Evolutionary conservation across 176 grass and related monocot genomes (phyloP).

Genomic region (Eremochloa ophiuroides): DNA sequence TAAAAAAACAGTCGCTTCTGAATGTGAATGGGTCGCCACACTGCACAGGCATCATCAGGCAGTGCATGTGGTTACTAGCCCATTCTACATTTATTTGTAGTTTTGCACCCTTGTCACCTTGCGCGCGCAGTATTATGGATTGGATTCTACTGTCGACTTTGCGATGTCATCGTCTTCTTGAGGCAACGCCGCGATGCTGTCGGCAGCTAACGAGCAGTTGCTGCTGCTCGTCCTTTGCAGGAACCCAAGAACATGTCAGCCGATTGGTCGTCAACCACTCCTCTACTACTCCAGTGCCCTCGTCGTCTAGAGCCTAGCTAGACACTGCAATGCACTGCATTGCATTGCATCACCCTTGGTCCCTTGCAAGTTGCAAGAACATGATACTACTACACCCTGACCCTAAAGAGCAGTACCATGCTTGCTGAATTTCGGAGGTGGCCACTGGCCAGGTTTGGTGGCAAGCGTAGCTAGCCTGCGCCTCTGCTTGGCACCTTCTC

Average conservation of each 20-base stretch:
- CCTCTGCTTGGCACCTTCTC: not conserved
- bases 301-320: not conserved
- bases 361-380: not conserved
- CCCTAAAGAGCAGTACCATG: too few relatives aligned
- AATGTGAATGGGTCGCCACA: not conserved
- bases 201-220: not conserved
- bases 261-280: conserved; percentile 3
- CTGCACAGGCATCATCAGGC: not conserved
- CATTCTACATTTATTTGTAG: too few relatives aligned
- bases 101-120: not conserved
- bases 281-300: conserved; percentile 1
- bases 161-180: not conserved
- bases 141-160: not conserved
- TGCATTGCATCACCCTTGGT: not conserved
- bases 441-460: not conserved
- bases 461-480: not conserved
- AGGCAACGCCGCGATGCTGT: not conserved
- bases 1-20: not conserved
- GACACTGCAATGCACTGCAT: not conserved
- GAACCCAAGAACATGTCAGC: not conserved
- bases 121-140: not conserved
- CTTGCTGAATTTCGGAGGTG: not conserved
- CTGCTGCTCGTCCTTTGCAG: conserved; percentile 5
- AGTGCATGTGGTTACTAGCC: not conserved
- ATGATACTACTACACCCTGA: not conserved